Percentiles rank a stretch among this genome's conserved stretches.
Conservation (phyloP, 1,284 basidiomycete species). For the Amylostereum chailletii region DNA sequence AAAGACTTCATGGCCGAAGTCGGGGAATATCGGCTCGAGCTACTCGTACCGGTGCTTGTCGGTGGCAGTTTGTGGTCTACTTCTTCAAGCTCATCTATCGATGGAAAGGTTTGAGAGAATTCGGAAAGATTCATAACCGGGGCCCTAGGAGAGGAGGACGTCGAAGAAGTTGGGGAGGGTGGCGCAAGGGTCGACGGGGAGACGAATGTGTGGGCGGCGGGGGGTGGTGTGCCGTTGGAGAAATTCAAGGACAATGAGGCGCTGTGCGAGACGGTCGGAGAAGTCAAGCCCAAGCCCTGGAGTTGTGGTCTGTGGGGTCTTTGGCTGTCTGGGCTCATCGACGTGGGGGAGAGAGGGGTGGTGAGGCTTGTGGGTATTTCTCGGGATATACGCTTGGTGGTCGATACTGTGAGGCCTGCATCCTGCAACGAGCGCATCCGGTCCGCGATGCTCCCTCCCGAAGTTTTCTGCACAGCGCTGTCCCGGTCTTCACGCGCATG, state of each 20-base stretch:
- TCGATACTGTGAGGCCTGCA: constrained; percentile 45
- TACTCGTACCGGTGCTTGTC: constrained; percentile 19
- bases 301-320: constrained; percentile 8
- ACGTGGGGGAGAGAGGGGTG: constrained; percentile 19
- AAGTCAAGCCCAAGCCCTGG: constrained; percentile 7
- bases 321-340: constrained; percentile 15
- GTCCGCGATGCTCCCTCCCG: constrained; percentile 59
- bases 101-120: constrained; percentile 57
- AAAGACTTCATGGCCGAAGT: constrained; percentile 26
- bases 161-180: constrained; percentile 58
- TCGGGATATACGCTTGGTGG: constrained; percentile 45
- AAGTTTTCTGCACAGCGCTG: constrained; percentile 26
- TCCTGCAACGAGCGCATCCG: constrained; percentile 62
- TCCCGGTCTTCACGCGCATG: constrained; percentile 12
- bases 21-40: constrained; percentile 7
- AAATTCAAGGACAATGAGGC: constrained; percentile 13
- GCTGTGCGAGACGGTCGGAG: constrained; percentile 8
- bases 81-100: constrained; percentile 69
- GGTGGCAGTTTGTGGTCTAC: constrained; percentile 35
- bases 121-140: constrained; percentile 34
- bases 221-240: constrained; percentile 7
- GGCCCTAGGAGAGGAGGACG: constrained; percentile 28
- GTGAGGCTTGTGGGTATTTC: constrained; percentile 32
- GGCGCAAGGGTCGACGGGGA: constrained; percentile 61
- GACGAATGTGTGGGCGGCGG: constrained; percentile 47